Conservation (phyloP, 2,329 filamentous ascomycete genomes). For the Neofusicoccum cordaticola region DNA sequence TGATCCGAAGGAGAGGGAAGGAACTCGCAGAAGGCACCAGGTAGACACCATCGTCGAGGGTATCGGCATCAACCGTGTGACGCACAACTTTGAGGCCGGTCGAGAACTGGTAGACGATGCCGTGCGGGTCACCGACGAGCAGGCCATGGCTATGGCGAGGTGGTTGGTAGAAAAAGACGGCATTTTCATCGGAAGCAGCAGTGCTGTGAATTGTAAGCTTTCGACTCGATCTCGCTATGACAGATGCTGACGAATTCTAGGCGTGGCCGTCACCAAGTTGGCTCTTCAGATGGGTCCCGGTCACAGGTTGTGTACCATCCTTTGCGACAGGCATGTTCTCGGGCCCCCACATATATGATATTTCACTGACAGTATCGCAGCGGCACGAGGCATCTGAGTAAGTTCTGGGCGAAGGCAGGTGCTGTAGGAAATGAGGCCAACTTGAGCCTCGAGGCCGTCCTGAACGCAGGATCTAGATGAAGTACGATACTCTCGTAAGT, state of each 20-base stretch:
- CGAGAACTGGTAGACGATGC: constrained; percentile 86
- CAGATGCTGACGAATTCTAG: constrained; percentile 20
- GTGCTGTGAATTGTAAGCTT: constrained; percentile 83
- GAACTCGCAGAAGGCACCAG: constrained; percentile 82
- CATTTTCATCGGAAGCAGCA: constrained; percentile 90
- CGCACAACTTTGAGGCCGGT: constrained; percentile 85
- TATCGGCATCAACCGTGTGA: constrained; percentile 92
- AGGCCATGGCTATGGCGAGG: constrained; percentile 89
- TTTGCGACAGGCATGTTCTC: constrained; percentile 61
- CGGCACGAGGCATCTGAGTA: constrained; percentile 76
- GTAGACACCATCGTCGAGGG: constrained; percentile 96
- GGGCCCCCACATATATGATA: not conserved
- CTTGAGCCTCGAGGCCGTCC: constrained; percentile 57
- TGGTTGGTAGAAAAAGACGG: constrained; percentile 96
- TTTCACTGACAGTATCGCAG: constrained; percentile 24
- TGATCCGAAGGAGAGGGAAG: constrained; percentile 81
- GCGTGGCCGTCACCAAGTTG: constrained; percentile 67
- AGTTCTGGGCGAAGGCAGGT: constrained; percentile 76
- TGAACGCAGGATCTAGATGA: constrained; percentile 30
- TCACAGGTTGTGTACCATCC: constrained; percentile 70
- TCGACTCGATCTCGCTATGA: not conserved
- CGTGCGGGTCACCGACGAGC: constrained; percentile 79
- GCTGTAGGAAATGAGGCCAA: constrained; percentile 56
- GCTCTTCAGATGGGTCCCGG: constrained; percentile 63
- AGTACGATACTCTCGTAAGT: no score